These are phyloP conservation scores for Lupinus albus DNA, from an alignment of 306 rosid species.

Conservation along the genomic window DNA sequence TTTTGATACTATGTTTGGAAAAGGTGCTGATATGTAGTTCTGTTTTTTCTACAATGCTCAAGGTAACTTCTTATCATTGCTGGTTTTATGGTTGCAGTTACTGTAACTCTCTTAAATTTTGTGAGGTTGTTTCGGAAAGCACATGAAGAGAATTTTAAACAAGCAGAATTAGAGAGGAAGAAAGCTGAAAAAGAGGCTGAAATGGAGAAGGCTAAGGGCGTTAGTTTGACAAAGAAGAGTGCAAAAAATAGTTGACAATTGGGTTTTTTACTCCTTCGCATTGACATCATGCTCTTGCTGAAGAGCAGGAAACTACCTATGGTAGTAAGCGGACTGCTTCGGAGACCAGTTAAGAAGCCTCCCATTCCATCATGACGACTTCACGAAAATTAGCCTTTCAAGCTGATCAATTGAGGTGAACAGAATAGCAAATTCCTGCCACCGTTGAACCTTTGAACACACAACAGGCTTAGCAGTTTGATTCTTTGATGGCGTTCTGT, in stretches of 20 bases:
- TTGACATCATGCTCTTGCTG: conserved; percentile 46
- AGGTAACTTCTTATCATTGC: conserved; percentile 40
- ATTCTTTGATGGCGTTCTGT: conserved; percentile 42
- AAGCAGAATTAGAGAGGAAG: conserved; percentile 90
- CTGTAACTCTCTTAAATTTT: conserved; percentile 78
- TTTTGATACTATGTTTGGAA: conserved; percentile 24
- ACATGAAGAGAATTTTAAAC: conserved; percentile 88
- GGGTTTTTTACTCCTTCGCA: conserved; percentile 46
- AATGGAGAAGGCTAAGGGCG: conserved; percentile 90
- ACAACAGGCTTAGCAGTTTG: conserved; percentile 40
- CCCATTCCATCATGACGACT: conserved; percentile 32
- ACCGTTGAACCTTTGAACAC: conserved; percentile 37
- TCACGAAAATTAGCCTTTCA: conserved; percentile 38
- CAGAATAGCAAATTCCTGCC: conserved; percentile 39
- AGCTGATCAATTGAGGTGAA: conserved; percentile 5
- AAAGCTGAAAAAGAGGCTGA: conserved; percentile 87
- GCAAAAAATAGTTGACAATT: conserved; percentile 65
- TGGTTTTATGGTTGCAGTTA: conserved; percentile 69
- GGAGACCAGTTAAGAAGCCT: conserved; percentile 44
- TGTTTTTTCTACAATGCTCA: conserved; percentile 22
- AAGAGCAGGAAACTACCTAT: conserved; percentile 47
- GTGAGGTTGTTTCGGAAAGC: conserved; percentile 89
- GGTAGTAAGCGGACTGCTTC: conserved; percentile 46
- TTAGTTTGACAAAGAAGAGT: conserved; percentile 65
- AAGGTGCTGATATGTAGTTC: conserved; percentile 13